Percentiles rank a stretch among this genome's conserved stretches.
Evolutionary conservation across 352 stramenopile species (phyloP).

Genomic region (Stramenopiles sp.): DNA sequence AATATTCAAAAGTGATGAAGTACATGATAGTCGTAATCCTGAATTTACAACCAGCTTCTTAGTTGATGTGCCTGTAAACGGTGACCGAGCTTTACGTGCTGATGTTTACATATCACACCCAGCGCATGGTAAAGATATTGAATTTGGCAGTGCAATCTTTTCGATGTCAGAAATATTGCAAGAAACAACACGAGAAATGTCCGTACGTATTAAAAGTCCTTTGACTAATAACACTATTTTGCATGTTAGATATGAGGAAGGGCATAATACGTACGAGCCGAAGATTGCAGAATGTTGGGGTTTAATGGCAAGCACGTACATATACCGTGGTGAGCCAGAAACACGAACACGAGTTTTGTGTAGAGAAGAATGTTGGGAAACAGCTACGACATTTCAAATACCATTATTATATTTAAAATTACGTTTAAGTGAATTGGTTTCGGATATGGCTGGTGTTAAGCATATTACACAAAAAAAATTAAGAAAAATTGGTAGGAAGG

Average conservation of each 20-base stretch:
- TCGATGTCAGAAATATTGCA: neutral
- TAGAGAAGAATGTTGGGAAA: conserved; percentile 4
- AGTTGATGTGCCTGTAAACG: neutral
- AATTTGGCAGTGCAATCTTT: neutral
- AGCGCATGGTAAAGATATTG: neutral
- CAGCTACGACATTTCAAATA: conserved; percentile 1
- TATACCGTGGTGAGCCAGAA: conserved; percentile 1
- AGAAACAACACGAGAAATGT: neutral
- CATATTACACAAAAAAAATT: neutral
- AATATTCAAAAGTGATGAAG: neutral
- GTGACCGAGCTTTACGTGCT: neutral
- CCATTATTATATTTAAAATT: conserved; percentile 3
- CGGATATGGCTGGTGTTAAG: neutral
- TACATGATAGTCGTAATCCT: conserved; percentile 2
- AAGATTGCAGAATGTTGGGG: conserved; percentile 6
- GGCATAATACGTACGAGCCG: neutral
- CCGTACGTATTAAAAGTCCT: neutral
- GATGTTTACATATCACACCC: neutral
- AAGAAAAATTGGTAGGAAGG: neutral
- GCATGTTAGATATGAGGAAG: neutral
- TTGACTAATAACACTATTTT: neutral
- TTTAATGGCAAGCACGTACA: neutral
- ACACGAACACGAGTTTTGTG: neutral
- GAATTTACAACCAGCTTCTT: neutral
- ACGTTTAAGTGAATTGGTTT: neutral